A percentile compares a stretch with the other conserved stretches of the same genome.
These are phyloP conservation scores for Ophiostoma piceae DNA, from an alignment of 2,329 filamentous ascomycete genomes.

Conservation along the genomic window DNA sequence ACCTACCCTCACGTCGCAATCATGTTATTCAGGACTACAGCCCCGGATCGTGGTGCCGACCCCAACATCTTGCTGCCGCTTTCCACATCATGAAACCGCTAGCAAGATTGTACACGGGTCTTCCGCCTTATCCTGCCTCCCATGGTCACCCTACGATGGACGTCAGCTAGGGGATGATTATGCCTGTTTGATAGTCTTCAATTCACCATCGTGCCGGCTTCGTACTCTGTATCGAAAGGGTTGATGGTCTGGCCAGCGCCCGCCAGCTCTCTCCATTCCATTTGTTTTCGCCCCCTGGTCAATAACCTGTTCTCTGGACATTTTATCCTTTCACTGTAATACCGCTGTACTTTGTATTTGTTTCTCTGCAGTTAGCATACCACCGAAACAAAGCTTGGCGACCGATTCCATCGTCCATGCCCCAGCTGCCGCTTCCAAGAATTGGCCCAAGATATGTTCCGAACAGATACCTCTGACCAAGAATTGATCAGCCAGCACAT, in stretches of 20 bases:
- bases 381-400: background rate
- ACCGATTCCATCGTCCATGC: background rate
- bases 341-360: background rate
- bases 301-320: background rate
- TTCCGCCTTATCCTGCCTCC: background rate
- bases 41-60: constrained; percentile 7
- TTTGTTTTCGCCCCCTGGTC: constrained; percentile 4
- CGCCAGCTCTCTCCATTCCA: constrained; percentile 8
- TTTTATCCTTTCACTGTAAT: background rate
- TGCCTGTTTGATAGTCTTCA: background rate
- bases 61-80: background rate
- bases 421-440: background rate
- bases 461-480: background rate
- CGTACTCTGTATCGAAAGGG: background rate
- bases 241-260: background rate
- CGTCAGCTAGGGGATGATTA: background rate
- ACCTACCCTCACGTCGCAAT: background rate
- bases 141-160: no score
- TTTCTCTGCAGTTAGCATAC: background rate
- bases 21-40: background rate
- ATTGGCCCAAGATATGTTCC: background rate
- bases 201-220: background rate
- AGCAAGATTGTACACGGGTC: background rate
- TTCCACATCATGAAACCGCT: background rate
- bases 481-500: background rate